A percentile compares a stretch with the other conserved stretches of the same genome.
Evolutionary conservation across 768 basidiomycete genomes (phyloP).

Genomic region (Trametes cubensis): DNA sequence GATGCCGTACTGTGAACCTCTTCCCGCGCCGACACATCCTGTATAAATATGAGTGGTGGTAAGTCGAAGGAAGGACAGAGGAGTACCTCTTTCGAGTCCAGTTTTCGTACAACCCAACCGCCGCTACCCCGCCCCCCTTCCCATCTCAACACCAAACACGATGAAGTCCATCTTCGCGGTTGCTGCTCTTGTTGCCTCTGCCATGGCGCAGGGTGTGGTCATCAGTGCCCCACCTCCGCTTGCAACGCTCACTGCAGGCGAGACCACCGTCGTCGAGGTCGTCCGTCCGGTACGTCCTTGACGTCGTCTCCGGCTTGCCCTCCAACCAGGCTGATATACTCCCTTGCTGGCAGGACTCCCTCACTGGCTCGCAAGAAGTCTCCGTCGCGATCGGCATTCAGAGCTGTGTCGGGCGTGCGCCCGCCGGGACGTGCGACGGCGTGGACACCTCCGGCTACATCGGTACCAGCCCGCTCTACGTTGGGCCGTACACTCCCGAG

Average conservation of each 20-base stretch:
- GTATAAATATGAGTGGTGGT: too few species aligned
- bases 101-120: too few species aligned
- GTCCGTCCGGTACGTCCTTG: conserved; percentile 35
- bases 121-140: not conserved
- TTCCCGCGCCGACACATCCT: too few species aligned
- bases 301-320: not conserved
- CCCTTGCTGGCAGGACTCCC: conserved; percentile 28
- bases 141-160: not conserved
- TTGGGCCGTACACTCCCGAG: conserved; percentile 31
- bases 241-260: conserved; percentile 28
- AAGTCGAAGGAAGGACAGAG: too few species aligned
- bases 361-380: conserved; percentile 37
- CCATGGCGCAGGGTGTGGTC: conserved; percentile 35
- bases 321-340: not conserved
- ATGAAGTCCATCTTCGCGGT: conserved; percentile 16
- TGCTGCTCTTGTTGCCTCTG: conserved; percentile 23
- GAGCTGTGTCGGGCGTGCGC: conserved; percentile 27
- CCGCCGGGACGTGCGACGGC: conserved; percentile 20
- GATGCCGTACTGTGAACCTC: too few species aligned
- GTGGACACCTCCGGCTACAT: conserved; percentile 23
- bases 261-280: conserved; percentile 37
- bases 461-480: conserved; percentile 33
- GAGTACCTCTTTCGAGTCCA: too few species aligned
- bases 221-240: conserved; percentile 34
- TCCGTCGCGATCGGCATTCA: conserved; percentile 37